Percentiles rank a stretch among this genome's conserved stretches.
These are phyloP conservation scores for Debaryomycetaceae sp. DNA, from an alignment of 1,139 yeast genomes.

Conservation along the genomic window DNA sequence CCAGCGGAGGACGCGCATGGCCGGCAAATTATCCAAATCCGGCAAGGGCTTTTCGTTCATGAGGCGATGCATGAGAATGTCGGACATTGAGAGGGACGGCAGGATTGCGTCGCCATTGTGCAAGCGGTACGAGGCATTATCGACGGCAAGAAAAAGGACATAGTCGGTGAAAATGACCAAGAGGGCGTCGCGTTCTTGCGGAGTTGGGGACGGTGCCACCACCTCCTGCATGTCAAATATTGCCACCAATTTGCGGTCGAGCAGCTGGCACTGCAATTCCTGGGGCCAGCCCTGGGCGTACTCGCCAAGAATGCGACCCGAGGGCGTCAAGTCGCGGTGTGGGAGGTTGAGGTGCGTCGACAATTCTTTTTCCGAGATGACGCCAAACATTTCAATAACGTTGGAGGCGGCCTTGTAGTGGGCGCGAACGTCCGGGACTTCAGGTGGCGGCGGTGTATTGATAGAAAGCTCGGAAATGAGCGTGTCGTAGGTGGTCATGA, in stretches of 20 bases:
- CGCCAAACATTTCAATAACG: slow-evolving; percentile 78
- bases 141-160: slow-evolving; percentile 49
- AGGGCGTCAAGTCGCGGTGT: slow-evolving; percentile 75
- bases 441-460: slow-evolving; percentile 21
- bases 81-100: slow-evolving; percentile 49
- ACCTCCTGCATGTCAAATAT: slow-evolving; percentile 47
- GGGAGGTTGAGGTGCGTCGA: slow-evolving; percentile 16
- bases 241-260: slow-evolving; percentile 73
- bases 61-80: slow-evolving; percentile 79
- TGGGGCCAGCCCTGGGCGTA: slow-evolving; percentile 81
- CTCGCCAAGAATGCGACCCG: slow-evolving; percentile 80
- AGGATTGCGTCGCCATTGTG: not conserved
- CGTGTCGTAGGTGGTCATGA: slow-evolving; percentile 19
- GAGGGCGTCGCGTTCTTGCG: slow-evolving; percentile 29
- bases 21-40: slow-evolving; percentile 42
- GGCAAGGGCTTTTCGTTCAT: slow-evolving; percentile 76
- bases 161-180: slow-evolving; percentile 75
- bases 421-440: not conserved
- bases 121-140: slow-evolving; percentile 16
- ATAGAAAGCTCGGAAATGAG: slow-evolving; percentile 6
- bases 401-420: slow-evolving; percentile 33
- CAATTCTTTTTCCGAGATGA: slow-evolving; percentile 18
- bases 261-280: slow-evolving; percentile 82
- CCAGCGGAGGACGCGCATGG: slow-evolving; percentile 61
- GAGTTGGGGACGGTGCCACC: slow-evolving; percentile 16